Base-by-base conservation (phyloP, 176 grass and related monocot genomes). In the Otatea glauca region DNA sequence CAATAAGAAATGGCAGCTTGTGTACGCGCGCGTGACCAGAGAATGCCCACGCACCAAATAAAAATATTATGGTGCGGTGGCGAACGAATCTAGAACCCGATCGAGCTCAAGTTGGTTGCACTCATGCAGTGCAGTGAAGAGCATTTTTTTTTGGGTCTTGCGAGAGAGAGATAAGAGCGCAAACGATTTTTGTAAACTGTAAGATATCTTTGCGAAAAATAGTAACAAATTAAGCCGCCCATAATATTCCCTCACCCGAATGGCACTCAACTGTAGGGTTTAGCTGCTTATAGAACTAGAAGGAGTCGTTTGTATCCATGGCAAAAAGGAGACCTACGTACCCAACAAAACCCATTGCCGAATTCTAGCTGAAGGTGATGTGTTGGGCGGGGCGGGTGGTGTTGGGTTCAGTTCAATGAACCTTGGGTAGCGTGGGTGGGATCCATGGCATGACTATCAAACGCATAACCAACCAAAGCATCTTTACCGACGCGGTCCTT, bases 331-430 rank as follows among this genome's bases (percentile, higher is more conserved):
- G n/a, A 3, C 5, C 34, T 27, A 1, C 34, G 13, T 38, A 38
- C 6, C 53, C 10, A 5, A 6, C 10, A n/a, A n/a, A n/a, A 2
- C 24, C 20, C 4, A 49, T 29, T 32, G 61, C 50, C 25, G 51
- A 15, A 54, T 54, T 11, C 53, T 55, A 11, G 56, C 39, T 37
- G 80, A 72, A 25, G 39, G 25, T 29, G 81, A 83, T 39, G 63
- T 35, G 62, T 5, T 47, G 54, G 1, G 0, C 2, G 13, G 48
- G 13, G 14, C 0, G 13, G 4, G 21, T 1, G 62, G 27, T 2
- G 38, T 14, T 72, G n/a, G n/a, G n/a, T n/a, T n/a, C 25, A 74
- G 48, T 74, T 74, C 71, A 74, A 17, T 53, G 71, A 74, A 74
- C 71, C 71, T 34, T 34, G 1, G 27, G 45, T 27, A 4, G 47